Conservation (phyloP, 2,329 filamentous ascomycete species). For the Exophiala calicioides region DNA sequence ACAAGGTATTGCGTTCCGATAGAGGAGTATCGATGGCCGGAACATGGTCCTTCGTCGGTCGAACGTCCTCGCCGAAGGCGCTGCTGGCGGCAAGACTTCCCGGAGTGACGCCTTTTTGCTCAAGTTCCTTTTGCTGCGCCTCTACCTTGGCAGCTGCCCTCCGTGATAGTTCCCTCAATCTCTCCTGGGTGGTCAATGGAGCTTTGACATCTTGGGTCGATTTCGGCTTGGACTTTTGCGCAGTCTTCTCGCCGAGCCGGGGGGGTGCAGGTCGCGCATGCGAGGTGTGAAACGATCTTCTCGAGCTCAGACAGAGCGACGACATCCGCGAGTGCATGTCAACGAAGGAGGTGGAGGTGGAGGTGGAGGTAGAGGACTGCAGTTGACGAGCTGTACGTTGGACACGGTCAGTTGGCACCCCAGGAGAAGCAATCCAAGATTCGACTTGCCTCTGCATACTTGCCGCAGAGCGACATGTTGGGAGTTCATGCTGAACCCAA, state of each 20-base stretch:
- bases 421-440: no score
- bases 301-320: conserved; percentile 8
- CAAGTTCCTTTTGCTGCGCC: conserved; percentile 12
- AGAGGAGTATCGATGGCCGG: conserved; percentile 26
- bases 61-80: conserved; percentile 25
- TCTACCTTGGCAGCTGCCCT: conserved; percentile 16
- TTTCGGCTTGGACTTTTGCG: no score
- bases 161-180: conserved; percentile 12
- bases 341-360: conserved; percentile 1
- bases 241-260: no score
- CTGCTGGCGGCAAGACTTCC: conserved; percentile 19
- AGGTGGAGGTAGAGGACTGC: background rate
- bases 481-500: conserved; percentile 14
- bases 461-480: conserved; percentile 19
- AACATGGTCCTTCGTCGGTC: conserved; percentile 1
- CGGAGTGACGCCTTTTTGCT: conserved; percentile 9
- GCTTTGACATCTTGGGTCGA: no score
- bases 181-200: conserved; percentile 10
- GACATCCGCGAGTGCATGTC: conserved; percentile 15
- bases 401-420: background rate
- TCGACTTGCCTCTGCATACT: conserved; percentile 16
- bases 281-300: conserved; percentile 9
- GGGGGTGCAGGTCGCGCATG: no score
- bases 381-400: conserved; percentile 2
- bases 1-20: conserved; percentile 48